Conservation (phyloP, 257 asterid species). For the Nicotiana otophora region DNA sequence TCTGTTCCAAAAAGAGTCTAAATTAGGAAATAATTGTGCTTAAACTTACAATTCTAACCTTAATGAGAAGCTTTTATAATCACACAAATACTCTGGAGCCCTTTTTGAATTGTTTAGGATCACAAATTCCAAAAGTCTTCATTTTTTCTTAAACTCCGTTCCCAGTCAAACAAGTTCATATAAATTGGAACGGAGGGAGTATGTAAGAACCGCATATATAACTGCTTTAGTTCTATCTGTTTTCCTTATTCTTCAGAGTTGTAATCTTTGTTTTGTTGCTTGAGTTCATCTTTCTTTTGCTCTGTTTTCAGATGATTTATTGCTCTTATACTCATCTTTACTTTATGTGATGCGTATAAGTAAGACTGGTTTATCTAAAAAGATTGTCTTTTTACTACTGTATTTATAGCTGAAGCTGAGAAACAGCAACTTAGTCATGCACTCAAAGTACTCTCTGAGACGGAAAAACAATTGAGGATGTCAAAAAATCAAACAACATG, state of each 20-base stretch:
- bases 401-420: conserved; percentile 60
- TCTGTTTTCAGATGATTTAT: neutral
- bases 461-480: conserved; percentile 75
- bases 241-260: neutral
- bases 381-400: neutral
- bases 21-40: too few relatives aligned
- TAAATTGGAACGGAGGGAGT: too few relatives aligned
- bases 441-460: conserved; percentile 67
- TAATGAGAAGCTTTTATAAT: too few relatives aligned
- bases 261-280: neutral
- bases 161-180: too few relatives aligned
- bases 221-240: neutral
- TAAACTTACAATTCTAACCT: too few relatives aligned
- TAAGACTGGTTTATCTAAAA: conserved; percentile 4
- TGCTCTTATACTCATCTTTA: neutral
- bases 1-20: too few relatives aligned
- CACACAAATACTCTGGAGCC: too few relatives aligned
- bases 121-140: too few relatives aligned
- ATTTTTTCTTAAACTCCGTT: too few relatives aligned
- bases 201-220: neutral
- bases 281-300: neutral
- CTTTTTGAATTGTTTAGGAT: too few relatives aligned
- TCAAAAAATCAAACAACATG: conserved; percentile 78
- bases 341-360: neutral
- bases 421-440: conserved; percentile 72